These are phyloP conservation scores for Aureoboletus auriporus DNA, from an alignment of 768 basidiomycete species.

Conservation along the genomic window DNA sequence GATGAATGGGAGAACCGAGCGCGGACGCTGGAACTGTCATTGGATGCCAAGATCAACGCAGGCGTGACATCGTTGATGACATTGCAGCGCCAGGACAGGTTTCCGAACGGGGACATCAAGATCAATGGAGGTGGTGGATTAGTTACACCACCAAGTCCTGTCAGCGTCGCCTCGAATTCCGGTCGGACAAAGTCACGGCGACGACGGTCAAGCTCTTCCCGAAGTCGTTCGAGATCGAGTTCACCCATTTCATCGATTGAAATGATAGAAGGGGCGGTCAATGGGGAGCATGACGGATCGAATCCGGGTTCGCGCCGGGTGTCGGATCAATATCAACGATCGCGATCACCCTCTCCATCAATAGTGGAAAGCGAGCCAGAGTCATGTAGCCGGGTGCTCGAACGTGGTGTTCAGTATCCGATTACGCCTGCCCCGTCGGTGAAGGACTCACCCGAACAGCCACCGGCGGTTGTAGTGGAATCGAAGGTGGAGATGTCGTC, in stretches of 20 bases:
- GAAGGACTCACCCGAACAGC: slow-evolving; percentile 27
- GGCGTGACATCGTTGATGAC: slow-evolving; percentile 28
- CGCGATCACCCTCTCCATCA: slow-evolving; percentile 29
- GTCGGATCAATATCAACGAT: slow-evolving; percentile 22
- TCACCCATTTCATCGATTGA: slow-evolving; percentile 33
- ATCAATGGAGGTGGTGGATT: slow-evolving; percentile 43
- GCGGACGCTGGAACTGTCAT: slow-evolving; percentile 47
- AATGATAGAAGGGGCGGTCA: slow-evolving; percentile 29
- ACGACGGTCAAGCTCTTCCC: slow-evolving; percentile 42
- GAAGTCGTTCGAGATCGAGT: slow-evolving; percentile 34
- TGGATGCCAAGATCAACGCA: slow-evolving; percentile 42
- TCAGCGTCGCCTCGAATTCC: slow-evolving; percentile 66
- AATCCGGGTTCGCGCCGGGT: slow-evolving; percentile 20
- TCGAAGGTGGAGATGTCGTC: slow-evolving; percentile 16
- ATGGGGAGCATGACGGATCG: slow-evolving; percentile 13
- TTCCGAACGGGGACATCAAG: slow-evolving; percentile 31
- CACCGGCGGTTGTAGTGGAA: slow-evolving; percentile 7
- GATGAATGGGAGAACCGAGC: slow-evolving; percentile 78
- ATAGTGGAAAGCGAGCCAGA: slow-evolving; percentile 29
- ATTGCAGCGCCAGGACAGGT: slow-evolving; percentile 37
- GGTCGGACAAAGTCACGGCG: slow-evolving; percentile 36
- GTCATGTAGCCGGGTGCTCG: slow-evolving; percentile 15
- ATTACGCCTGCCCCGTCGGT: slow-evolving; percentile 29
- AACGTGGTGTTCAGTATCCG: slow-evolving; percentile 22
- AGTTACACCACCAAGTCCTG: slow-evolving; percentile 74